These are phyloP conservation scores for Trifolium subterraneum DNA, from an alignment of 306 rosid genomes.

Conservation along the genomic window DNA sequence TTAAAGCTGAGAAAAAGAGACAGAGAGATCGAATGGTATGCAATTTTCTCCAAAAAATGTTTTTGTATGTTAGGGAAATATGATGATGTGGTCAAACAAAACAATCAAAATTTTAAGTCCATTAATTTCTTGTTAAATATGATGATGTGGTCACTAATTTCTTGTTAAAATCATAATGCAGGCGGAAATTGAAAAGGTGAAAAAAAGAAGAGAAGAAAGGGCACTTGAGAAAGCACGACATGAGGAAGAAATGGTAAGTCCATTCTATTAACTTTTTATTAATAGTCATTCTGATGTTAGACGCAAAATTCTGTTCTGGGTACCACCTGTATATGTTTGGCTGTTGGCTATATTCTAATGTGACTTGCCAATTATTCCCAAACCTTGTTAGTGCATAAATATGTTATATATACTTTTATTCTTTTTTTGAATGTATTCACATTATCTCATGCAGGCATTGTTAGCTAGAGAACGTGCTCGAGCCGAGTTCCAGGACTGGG, in stretches of 20 bases:
- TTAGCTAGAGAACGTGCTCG: conserved; percentile 96
- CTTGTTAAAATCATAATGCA: conserved; percentile 48
- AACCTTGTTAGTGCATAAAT: conserved; percentile 1
- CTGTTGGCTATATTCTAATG: not conserved
- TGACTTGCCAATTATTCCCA: not conserved
- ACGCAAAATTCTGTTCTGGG: not conserved
- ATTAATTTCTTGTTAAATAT: conserved; percentile 2
- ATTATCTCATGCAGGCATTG: conserved; percentile 66
- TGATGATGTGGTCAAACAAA: not conserved
- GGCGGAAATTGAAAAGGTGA: conserved; percentile 97
- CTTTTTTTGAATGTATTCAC: conserved; percentile 14
- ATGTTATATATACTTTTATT: not conserved
- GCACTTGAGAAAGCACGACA: conserved; percentile 94
- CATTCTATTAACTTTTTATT: conserved; percentile 21
- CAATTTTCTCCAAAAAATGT: not conserved
- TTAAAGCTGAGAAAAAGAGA: conserved; percentile 76
- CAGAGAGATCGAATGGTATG: conserved; percentile 87
- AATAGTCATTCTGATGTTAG: not conserved
- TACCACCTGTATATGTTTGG: not conserved
- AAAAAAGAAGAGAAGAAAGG: conserved; percentile 97
- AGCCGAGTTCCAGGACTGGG: conserved; percentile 99
- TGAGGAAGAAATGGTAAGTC: conserved; percentile 95
- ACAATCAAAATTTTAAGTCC: too few species aligned
- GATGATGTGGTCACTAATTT: conserved; percentile 1
- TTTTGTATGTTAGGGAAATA: not conserved